Evolutionary conservation across 2,329 filamentous ascomycete species (phyloP).

Genomic region (Apiospora rasikravindrae): DNA sequence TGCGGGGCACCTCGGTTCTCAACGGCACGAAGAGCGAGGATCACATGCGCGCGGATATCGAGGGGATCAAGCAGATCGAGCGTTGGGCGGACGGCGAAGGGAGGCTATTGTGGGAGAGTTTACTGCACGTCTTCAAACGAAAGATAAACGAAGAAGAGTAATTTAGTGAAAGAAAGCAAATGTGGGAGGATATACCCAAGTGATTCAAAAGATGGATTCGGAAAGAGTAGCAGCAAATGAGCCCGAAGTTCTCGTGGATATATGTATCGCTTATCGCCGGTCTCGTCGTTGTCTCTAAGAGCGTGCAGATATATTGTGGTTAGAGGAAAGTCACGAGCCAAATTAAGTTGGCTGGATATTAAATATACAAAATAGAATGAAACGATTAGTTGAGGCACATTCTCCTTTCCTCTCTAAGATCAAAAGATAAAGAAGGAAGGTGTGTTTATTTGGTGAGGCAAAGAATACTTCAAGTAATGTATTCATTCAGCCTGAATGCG

Average conservation of each 20-base stretch:
- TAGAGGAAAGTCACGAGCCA: not conserved
- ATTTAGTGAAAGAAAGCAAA: not conserved
- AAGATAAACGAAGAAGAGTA: conserved; percentile 24
- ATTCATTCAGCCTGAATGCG: not conserved
- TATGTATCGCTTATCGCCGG: too few relatives aligned
- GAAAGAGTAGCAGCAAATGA: not conserved
- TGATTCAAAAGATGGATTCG: not conserved
- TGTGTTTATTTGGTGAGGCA: not conserved
- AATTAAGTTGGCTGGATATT: not conserved
- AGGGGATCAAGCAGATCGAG: conserved; percentile 47
- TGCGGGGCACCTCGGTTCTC: conserved; percentile 48
- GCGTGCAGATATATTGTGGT: not conserved
- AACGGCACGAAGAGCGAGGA: conserved; percentile 51
- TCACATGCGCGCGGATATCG: conserved; percentile 57
- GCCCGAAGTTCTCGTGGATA: not conserved
- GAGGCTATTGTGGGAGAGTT: conserved; percentile 20
- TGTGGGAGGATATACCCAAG: not conserved
- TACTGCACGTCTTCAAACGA: not conserved
- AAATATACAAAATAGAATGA: not conserved
- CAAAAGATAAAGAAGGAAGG: too few relatives aligned
- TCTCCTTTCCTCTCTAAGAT: not conserved
- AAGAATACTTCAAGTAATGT: not conserved
- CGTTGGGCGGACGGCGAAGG: conserved; percentile 50
- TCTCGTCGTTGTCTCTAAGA: not conserved
- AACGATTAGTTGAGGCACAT: not conserved